These are phyloP conservation scores for Polychaeton citri DNA, from an alignment of 2,329 filamentous ascomycete species.

Conservation along the genomic window DNA sequence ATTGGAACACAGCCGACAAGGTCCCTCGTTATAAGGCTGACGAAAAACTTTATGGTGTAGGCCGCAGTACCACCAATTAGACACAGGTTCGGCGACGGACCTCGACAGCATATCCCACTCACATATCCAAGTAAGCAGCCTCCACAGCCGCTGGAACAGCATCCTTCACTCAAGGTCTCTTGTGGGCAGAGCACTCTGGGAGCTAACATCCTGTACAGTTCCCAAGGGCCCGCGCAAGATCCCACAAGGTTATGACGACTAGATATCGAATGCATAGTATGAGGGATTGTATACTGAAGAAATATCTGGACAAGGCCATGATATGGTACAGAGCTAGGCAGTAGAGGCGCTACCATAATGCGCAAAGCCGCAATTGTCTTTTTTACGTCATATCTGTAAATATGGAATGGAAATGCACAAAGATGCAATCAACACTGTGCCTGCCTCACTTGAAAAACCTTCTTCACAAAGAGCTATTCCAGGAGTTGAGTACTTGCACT, in stretches of 20 bases:
- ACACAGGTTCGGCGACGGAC: constrained; percentile 57
- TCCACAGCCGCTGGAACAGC: neutral
- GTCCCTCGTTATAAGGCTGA: too few species aligned
- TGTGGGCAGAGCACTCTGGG: neutral
- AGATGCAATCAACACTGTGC: too few species aligned
- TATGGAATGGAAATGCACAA: too few species aligned
- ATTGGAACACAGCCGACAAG: too few species aligned
- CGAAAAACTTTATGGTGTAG: too few species aligned
- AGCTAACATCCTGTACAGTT: constrained; percentile 20
- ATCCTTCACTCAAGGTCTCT: too few species aligned
- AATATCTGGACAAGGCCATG: neutral
- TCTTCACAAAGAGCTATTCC: too few species aligned
- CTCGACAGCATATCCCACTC: constrained; percentile 60
- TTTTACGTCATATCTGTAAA: too few species aligned
- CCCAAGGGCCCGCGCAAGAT: constrained; percentile 33
- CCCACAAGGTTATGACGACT: constrained; percentile 35
- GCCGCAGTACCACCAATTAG: constrained; percentile 62
- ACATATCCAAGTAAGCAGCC: constrained; percentile 76
- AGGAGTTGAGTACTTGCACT: too few species aligned
- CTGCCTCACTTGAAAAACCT: too few species aligned
- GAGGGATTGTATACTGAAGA: neutral
- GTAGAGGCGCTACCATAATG: neutral
- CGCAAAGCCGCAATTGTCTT: neutral
- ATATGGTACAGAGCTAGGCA: neutral
- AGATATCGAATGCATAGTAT: constrained; percentile 17